Base-by-base conservation (phyloP, 345 rosid species). In the Anacardium occidentale region DNA sequence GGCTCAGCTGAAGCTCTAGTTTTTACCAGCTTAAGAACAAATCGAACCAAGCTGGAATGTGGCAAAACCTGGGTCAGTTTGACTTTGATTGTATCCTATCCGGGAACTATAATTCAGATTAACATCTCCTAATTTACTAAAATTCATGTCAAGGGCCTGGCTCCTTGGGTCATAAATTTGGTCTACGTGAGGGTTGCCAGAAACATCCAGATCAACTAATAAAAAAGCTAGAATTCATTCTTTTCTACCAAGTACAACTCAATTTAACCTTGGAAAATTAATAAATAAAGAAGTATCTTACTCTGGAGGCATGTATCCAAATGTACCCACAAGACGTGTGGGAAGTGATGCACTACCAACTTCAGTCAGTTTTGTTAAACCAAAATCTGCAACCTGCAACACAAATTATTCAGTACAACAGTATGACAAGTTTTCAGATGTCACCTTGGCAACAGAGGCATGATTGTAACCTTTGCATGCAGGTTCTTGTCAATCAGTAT, bases 221-320 rank as follows among this genome's bases (percentile, higher is more conserved):
- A 6, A n/a, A 11, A 14, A 11, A 25, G 37, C n/a, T 53, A 26
- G 53, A 67, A 20, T 29, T 29, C 18, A 13, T 44, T 25, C 44
- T 13, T 67, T 40, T 52, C 60, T 13, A 12, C 15, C 24, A 32
- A 50, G 32, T 47, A 13, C 20, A 22, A 17, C 54, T 58, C 52
- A 17, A 54, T 21, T 34, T 29, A 51, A 21, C 12, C 17, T 21
- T 54, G 37, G 52, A 20, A 44, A 45, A 77, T 5, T 18, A 13
- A 66, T 8, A 26, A 44, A 12, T 25, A 4, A 21, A 69, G 61
- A 63, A 47, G 52, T 22, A 75, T 71, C 90, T 85, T 86, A 92
- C 99, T 95, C 99, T 0, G 98, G 99, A 22, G 99, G 91, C 99
- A 95, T 95, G 81, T 95, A 95, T 80, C 99, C 99, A 81, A 95